These are phyloP conservation scores for Piper longum DNA, from an alignment of 164 flowering plant genomes.

Conservation along the genomic window DNA sequence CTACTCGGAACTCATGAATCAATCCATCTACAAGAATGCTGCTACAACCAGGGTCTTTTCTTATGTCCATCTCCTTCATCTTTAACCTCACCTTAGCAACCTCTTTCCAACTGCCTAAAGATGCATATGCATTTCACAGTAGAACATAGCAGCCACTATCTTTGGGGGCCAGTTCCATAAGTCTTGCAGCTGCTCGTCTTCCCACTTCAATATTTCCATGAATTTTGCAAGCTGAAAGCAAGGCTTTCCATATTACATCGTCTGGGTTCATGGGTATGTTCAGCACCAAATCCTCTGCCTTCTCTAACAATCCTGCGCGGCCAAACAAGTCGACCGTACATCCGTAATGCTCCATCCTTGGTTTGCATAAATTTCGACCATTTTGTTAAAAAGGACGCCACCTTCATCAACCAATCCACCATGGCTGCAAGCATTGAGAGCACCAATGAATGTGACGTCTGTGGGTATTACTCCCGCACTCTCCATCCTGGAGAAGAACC, in stretches of 20 bases:
- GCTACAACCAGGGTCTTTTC: constrained; percentile 23
- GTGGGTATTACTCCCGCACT: constrained; percentile 22
- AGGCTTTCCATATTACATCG: constrained; percentile 48
- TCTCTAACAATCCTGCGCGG: constrained; percentile 42
- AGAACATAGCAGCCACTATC: constrained; percentile 36
- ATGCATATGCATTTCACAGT: constrained; percentile 32
- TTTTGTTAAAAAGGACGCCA: constrained; percentile 21
- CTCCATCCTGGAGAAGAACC: constrained; percentile 29
- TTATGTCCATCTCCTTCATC: constrained; percentile 22
- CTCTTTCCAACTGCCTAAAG: constrained; percentile 29
- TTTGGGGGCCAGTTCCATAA: constrained; percentile 33
- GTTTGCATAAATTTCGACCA: constrained; percentile 27
- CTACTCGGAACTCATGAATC: constrained; percentile 28
- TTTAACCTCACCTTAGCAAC: constrained; percentile 17
- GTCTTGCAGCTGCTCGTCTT: constrained; percentile 19
- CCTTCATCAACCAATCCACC: constrained; percentile 51
- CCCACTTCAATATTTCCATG: constrained; percentile 46
- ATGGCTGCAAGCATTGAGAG: constrained; percentile 51
- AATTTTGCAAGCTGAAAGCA: constrained; percentile 44
- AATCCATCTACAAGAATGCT: constrained; percentile 16
- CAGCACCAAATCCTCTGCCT: constrained; percentile 39
- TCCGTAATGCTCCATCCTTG: constrained; percentile 49
- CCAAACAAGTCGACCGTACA: constrained; percentile 62
- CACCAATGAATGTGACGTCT: constrained; percentile 32
- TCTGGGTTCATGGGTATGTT: constrained; percentile 40